Evolutionary conservation across 2,329 filamentous ascomycete genomes (phyloP), one percentile per base, ranked within the genome.

Genomic region (Cladophialophora psammophila): DNA sequence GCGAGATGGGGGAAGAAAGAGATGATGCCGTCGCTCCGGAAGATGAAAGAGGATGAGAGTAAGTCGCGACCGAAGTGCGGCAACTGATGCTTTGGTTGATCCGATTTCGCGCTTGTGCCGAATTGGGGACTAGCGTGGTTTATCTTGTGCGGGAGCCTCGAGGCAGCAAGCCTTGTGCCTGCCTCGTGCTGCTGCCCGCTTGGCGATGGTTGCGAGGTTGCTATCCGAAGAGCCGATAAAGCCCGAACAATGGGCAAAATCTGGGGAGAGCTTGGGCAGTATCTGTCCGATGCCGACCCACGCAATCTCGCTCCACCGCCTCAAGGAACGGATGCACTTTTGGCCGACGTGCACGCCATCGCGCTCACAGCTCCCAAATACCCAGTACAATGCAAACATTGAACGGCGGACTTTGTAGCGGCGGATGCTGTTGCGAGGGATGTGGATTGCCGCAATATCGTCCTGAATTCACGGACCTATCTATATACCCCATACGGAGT

Each of bases 1-100:
- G 12, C 36, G 32, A n/a, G 42, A 48, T 54, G 36, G 57, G 18
- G 18, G 31, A 15, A 53, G 40, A 54, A 62, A 53, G 62, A 40
- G 42, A 53, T 56, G 54, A 59, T 58, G 61, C 68, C 68, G 68
- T 65, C 53, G 60, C 63, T 66, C 68, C 68, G 68, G 35, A 68
- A 68, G 64, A 66, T 54, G 64, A 26, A 36, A 35, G 55, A 48
- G 59, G 40, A 35, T 55, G 57, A 50, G 40, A 42, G 38, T 52
- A 57, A 59, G 63, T 64, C 60, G 56, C 65, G 60, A 50, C 55
- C 34, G 40, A 50, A 26, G 32, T 13, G 52, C n/a, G 35, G 45
- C 45, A 54, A 36, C 32, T 62, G 26, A 62, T 35, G 48, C 48
- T 56, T 31, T 52, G 58, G 38, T 54, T n/a, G 57, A 58, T 34